Evolutionary conservation across 2,329 filamentous ascomycete genomes (phyloP), one percentile per base, ranked within the genome.

Genomic region (Pleoardoris graminearum): DNA sequence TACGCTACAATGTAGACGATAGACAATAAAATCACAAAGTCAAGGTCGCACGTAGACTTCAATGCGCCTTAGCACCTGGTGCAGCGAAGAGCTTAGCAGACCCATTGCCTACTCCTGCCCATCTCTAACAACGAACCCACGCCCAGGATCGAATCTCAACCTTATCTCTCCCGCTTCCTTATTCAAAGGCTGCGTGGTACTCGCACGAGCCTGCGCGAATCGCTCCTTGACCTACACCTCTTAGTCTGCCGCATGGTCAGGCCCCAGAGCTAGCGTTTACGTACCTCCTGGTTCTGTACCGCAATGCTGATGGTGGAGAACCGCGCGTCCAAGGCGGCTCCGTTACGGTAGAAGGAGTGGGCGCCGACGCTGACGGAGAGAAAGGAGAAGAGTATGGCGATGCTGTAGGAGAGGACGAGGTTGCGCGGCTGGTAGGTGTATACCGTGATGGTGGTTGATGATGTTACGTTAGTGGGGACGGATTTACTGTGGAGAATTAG

Each of bases 391-490:
- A 46, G 39, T 2, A 50, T 54, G 22, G 46, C 36, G n/a, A 50
- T 12, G 27, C 47, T 39, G n/a, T 54, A 54, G 3, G 46, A 7
- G 4, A 50, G 14, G 23, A 54, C 17, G 0, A 54, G 51, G 19
- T 54, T 54, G 5, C 7, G 19, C 10, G 46, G 14, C 17, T 54
- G 16, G 32, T 54, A 54, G 17, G 16, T 17, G 37, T 54, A 54
- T 3, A 54, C 39, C 7, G 51, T 54, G 21, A 3, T 11, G n/a
- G 19, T 14, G 4, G 30, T 32, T 3, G 4, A 3, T 3, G n/a
- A 5, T 12, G 30, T 32, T 3, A 32, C 10, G 10, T 32, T 32
- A 3, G 30, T 32, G n/a, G 4, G 11, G 30, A 32, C 30, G 4
- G 12, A 4, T 32, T 32, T 32, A 12, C 30, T 29, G 12, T 12